Evolutionary conservation across 116 monocot genomes (phyloP).

Genomic region (Iris pallida): DNA sequence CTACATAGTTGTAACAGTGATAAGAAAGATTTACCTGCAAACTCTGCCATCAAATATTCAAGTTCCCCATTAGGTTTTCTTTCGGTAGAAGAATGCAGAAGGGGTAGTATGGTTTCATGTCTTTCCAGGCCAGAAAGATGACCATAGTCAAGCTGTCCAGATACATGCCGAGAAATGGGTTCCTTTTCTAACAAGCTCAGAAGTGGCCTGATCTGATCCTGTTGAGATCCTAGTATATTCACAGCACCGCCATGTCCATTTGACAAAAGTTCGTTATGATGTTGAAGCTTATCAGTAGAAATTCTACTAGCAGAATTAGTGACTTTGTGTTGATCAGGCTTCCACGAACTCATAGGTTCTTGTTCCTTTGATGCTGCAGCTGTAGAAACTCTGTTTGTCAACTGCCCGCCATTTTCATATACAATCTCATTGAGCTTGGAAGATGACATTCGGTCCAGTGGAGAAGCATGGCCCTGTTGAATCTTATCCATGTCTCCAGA

Average conservation of each 20-base stretch:
- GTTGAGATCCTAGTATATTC: slow-evolving; percentile 20
- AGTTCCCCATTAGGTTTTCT: slow-evolving; percentile 78
- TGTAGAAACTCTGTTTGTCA: slow-evolving; percentile 19
- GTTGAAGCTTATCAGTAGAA: slow-evolving; percentile 61
- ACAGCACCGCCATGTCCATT: slow-evolving; percentile 34
- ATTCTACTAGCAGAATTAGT: slow-evolving; percentile 41
- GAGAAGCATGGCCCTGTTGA: slow-evolving; percentile 21
- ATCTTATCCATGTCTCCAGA: slow-evolving; percentile 43
- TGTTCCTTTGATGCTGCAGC: slow-evolving; percentile 31
- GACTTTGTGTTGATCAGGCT: slow-evolving; percentile 32
- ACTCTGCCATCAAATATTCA: slow-evolving; percentile 82
- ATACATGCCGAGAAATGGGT: slow-evolving; percentile 77
- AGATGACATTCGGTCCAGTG: slow-evolving; percentile 28
- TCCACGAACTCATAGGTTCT: slow-evolving; percentile 34
- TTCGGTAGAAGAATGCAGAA: slow-evolving; percentile 77
- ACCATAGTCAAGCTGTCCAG: slow-evolving; percentile 83
- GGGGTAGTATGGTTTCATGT: slow-evolving; percentile 82
- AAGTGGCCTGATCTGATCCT: slow-evolving; percentile 68
- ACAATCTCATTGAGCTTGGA: slow-evolving; percentile 37
- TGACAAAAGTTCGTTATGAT: slow-evolving; percentile 42
- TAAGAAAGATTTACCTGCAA: slow-evolving; percentile 47
- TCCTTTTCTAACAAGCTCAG: slow-evolving; percentile 83
- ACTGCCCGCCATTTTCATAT: slow-evolving; percentile 28
- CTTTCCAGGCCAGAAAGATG: slow-evolving; percentile 62
- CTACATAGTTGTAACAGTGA: neutral